phyloP scores from a whole-genome alignment of 495 filamentous ascomycete species.

The Poronia punctata region DNA sequence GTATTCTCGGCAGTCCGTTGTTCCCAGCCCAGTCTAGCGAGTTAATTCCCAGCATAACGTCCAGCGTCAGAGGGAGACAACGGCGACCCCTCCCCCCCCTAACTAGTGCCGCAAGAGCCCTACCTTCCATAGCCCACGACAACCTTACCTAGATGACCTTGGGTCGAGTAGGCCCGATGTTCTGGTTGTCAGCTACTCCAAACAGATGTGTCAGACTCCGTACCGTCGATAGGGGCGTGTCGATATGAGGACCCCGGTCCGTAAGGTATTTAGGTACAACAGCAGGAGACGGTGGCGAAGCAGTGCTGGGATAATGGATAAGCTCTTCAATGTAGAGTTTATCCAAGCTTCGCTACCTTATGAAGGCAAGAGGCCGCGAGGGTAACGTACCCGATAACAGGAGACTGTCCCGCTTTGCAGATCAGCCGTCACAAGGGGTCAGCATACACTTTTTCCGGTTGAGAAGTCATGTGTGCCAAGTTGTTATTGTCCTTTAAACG shows the following conservation, averaged over 20 bases:
- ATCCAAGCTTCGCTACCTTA: neutral
- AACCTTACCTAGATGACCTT: too few species aligned
- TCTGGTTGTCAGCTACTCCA: neutral
- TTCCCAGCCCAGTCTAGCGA: too few species aligned
- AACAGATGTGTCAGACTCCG: too few species aligned
- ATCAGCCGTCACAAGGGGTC: neutral
- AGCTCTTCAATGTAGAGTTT: neutral
- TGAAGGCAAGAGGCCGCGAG: neutral
- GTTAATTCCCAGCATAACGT: too few species aligned
- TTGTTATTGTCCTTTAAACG: neutral
- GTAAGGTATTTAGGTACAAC: neutral
- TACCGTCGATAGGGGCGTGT: slow-evolving; percentile 1
- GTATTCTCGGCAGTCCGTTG: too few species aligned
- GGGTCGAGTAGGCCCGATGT: neutral
- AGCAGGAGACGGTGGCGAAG: slow-evolving; percentile 1
- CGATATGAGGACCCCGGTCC: slow-evolving; percentile 1
- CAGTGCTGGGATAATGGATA: neutral
- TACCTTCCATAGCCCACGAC: too few species aligned
- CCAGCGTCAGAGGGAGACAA: too few species aligned
- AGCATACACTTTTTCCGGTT: neutral
- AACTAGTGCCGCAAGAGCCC: too few species aligned
- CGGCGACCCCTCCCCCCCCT: too few species aligned
- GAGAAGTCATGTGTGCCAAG: neutral
- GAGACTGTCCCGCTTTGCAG: neutral
- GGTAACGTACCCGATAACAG: slow-evolving; percentile 1